Percentiles rank a stretch among this genome's conserved stretches.
These are phyloP conservation scores for Coemansia sp. DNA, from an alignment of 192 early-diverging fungal genomes.

Conservation along the genomic window DNA sequence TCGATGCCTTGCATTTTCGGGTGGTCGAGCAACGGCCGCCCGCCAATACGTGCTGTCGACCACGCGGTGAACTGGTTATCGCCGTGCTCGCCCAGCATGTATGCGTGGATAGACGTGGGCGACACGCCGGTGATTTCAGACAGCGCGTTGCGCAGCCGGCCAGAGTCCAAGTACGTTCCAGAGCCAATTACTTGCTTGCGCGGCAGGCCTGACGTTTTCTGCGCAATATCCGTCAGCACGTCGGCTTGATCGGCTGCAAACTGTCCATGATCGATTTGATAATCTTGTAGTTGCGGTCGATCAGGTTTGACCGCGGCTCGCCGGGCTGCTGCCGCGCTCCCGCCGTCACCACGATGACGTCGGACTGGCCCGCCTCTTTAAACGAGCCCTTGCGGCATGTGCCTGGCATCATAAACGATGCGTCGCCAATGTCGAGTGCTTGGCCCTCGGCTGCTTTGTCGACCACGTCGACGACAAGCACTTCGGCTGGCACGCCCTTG, in stretches of 20 bases:
- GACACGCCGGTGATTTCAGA: slow-evolving; percentile 59
- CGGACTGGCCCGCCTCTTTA: slow-evolving; percentile 76
- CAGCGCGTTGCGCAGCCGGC: slow-evolving; percentile 66
- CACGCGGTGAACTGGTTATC: slow-evolving; percentile 85
- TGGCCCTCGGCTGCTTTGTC: slow-evolving; percentile 69
- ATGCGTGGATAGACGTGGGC: slow-evolving; percentile 74
- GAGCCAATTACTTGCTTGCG: slow-evolving; percentile 79
- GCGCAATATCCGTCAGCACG: slow-evolving; percentile 80
- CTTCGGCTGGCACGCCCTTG: slow-evolving; percentile 66
- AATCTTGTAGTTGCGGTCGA: slow-evolving; percentile 80
- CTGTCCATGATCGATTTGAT: slow-evolving; percentile 67
- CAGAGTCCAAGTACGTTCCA: slow-evolving; percentile 81
- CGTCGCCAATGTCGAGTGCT: slow-evolving; percentile 81
- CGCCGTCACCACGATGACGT: slow-evolving; percentile 82
- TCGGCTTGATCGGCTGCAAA: slow-evolving; percentile 75
- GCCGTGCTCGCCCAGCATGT: slow-evolving; percentile 84
- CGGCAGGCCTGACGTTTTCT: slow-evolving; percentile 77
- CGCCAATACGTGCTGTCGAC: slow-evolving; percentile 70
- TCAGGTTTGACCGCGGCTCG: slow-evolving; percentile 71
- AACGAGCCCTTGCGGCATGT: slow-evolving; percentile 59
- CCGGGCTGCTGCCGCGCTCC: slow-evolving; percentile 79
- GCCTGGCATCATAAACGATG: slow-evolving; percentile 68
- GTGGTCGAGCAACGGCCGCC: slow-evolving; percentile 64
- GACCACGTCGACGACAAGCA: slow-evolving; percentile 72
- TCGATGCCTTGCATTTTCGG: slow-evolving; percentile 63